Conservation (phyloP, 2,329 filamentous ascomycete genomes). For the Trichoderma polysporum region DNA sequence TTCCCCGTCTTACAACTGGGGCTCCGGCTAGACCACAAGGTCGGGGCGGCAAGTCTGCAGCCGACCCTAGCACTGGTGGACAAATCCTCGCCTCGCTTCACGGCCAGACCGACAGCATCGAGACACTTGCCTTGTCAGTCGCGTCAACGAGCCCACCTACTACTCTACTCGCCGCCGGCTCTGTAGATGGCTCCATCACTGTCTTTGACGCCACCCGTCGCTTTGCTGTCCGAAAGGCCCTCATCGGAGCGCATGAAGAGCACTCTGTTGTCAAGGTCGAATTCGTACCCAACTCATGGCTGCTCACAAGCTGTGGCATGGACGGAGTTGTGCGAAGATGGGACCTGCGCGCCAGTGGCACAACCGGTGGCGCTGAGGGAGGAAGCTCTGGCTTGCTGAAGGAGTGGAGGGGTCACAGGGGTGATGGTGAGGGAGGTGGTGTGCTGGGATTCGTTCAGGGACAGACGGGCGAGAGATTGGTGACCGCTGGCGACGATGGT, state of each 20-base stretch:
- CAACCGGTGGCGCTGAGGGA: slow-evolving; percentile 33
- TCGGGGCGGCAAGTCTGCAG: slow-evolving; percentile 35
- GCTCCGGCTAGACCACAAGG: slow-evolving; percentile 27
- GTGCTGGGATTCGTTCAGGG: slow-evolving; percentile 89
- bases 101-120: slow-evolving; percentile 72
- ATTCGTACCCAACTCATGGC: slow-evolving; percentile 67
- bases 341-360: slow-evolving; percentile 64
- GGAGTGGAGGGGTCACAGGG: slow-evolving; percentile 88
- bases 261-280: slow-evolving; percentile 90
- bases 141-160: slow-evolving; percentile 45
- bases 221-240: slow-evolving; percentile 81
- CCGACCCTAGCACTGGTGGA: slow-evolving; percentile 45
- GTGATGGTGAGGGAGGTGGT: slow-evolving; percentile 82
- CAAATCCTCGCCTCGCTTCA: slow-evolving; percentile 79
- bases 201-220: slow-evolving; percentile 84
- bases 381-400: slow-evolving; percentile 67
- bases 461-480: slow-evolving; percentile 67
- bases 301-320: slow-evolving; percentile 86
- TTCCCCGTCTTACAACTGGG: slow-evolving; percentile 61
- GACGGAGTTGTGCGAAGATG: slow-evolving; percentile 88
- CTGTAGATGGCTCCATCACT: slow-evolving; percentile 74
- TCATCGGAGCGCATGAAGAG: slow-evolving; percentile 81
- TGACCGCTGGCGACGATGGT: slow-evolving; percentile 89
- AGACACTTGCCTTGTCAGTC: slow-evolving; percentile 65
- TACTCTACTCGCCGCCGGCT: slow-evolving; percentile 62